Evolutionary conservation across 2,329 filamentous ascomycete species (phyloP), one percentile per base, ranked within the genome.

Genomic region (Hymenoscyphus fructigenus): DNA sequence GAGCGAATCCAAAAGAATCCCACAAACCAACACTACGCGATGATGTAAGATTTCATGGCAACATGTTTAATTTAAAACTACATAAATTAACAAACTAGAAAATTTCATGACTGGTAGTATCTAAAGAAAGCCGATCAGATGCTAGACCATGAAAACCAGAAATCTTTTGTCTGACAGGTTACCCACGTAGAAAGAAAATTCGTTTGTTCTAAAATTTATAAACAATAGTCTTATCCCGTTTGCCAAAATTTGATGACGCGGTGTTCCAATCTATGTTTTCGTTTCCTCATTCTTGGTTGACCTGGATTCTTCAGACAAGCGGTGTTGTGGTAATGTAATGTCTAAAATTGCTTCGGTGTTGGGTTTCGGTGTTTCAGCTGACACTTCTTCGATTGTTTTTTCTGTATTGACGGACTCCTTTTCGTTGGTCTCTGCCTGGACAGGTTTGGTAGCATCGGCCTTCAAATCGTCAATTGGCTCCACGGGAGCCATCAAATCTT

Each of bases 291-390:
- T 14, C 47, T 50, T 23, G 20, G 47, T 14, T 10, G 47, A 23
- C 47, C 20, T 50, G 6, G 7, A 50, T 14, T 23, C 20, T 23
- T 50, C 47, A 26, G 57, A 59, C 26, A 36, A 44, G 57, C n/a
- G 57, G 47, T 68, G 63, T 5, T 68, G 62, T 6, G 66, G 66
- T 56, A 66, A 38, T 5, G 64, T 66, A 17, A 47, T 53, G 47
- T 68, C 65, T 38, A 68, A 53, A 38, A 61, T 66, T 10, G 59
- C 60, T 36, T 61, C 44, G 3, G 44, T 23, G 26, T 66, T 29
- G 26, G 63, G 28, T n/a, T 26, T 59, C 28, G 63, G 61, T 44
- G 38, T 38, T 61, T 14, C 15, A 10, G 58, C 61, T 57, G 61
- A 41, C 26, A 23, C 15, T 60, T 65, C 57, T 17, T 38, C 57